Base-by-base conservation (phyloP, 1,284 basidiomycete genomes). In the Earliella scabrosa region DNA sequence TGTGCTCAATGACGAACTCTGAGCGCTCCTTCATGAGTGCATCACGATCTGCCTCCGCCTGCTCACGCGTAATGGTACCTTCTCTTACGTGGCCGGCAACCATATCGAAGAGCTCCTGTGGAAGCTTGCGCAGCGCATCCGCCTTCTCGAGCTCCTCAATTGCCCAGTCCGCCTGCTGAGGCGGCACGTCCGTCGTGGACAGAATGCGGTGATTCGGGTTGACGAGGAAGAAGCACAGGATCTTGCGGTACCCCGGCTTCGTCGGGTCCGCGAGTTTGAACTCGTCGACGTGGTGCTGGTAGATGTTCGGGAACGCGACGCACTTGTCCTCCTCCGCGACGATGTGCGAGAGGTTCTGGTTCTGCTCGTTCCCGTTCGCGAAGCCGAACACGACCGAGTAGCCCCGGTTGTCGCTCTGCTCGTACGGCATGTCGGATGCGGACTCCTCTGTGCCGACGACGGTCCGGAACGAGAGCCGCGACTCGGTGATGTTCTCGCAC, bases 231-330 rank as follows among this genome's bases (percentile, higher is more conserved):
- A 73, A 66, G 32, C 64, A 65, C 29, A 74, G 50, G 41, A 75
- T 71, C 57, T 73, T 74, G 50, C 72, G 65, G 24, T 69, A 64
- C 8, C 72, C 72, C 0, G 71, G 65, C 48, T 67, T 67, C n/a
- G 67, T 52, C 2, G 54, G 56, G 52, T 74, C 72, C n/a, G 27
- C 46, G 14, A 75, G 64, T 24, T 61, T 54, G 56, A 74, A 74
- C 7, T 67, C 65, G 44, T 65, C 60, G 21, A 75, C 71, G 40
- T 65, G 67, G 40, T 78, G 69, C 65, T 78, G 64, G 63, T 73
- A 60, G 57, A 74, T 45, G 66, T 77, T 66, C 49, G 67, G 62
- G 64, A 77, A 63, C 45, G 69, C 60, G 63, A 77, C 34, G 52
- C 60, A 54, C 34, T 66, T 62, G 26, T 57, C 64, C 18, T 66